Evolutionary conservation across 75 land plant genomes (phyloP).

Genomic region (Selaginella tamariscina): DNA sequence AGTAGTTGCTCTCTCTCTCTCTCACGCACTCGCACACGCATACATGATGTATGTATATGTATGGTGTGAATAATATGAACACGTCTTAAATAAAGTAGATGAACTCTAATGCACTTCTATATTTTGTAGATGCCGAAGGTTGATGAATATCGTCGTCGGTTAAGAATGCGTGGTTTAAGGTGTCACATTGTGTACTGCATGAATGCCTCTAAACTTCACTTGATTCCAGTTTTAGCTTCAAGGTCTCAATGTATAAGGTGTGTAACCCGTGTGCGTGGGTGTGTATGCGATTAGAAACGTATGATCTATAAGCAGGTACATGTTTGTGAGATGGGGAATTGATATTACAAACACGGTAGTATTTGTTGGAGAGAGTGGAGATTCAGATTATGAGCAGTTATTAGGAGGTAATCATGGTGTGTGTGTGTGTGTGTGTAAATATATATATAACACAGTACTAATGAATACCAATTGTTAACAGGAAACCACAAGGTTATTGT

Average conservation of each 20-base stretch:
- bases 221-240: slow-evolving; percentile 72
- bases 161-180: slow-evolving; percentile 73
- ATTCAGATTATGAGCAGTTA: slow-evolving; percentile 59
- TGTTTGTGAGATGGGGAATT: slow-evolving; percentile 60
- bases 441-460: too few species aligned
- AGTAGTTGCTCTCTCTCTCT: neutral
- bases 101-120: neutral
- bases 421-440: too few species aligned
- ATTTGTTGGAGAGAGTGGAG: slow-evolving; percentile 72
- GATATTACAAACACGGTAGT: slow-evolving; percentile 50
- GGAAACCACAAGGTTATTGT: slow-evolving; percentile 65
- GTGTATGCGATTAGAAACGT: neutral
- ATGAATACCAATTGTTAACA: too few species aligned
- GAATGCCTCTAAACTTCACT: slow-evolving; percentile 47
- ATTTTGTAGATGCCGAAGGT: slow-evolving; percentile 41
- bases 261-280: neutral
- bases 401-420: slow-evolving; percentile 57
- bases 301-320: slow-evolving; percentile 32
- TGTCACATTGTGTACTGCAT: slow-evolving; percentile 69
- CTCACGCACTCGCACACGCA: neutral
- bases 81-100: too few species aligned
- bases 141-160: slow-evolving; percentile 52
- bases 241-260: slow-evolving; percentile 78
- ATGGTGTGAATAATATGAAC: neutral
- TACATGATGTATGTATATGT: too few species aligned